These are phyloP conservation scores for Metschnikowia kofuensis DNA, from an alignment of 805 yeast species.

Conservation along the genomic window DNA sequence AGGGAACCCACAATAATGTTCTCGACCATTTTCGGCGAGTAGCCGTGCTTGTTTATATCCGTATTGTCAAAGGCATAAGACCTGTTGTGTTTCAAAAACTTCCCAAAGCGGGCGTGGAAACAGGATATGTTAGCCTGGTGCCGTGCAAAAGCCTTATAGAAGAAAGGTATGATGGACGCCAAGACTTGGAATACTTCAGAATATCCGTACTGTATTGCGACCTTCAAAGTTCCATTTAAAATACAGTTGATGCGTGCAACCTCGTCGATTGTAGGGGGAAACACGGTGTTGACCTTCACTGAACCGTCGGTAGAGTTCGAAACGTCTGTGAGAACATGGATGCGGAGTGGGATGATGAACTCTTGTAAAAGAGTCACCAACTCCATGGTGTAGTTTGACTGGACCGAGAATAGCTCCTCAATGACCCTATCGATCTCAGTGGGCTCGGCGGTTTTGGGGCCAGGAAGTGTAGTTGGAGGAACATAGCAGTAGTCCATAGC, in stretches of 20 bases:
- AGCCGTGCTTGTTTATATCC: slow-evolving; percentile 28
- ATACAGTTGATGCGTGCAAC: slow-evolving; percentile 86
- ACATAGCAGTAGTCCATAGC: slow-evolving; percentile 67
- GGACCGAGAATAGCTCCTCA: slow-evolving; percentile 65
- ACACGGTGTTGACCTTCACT: slow-evolving; percentile 66
- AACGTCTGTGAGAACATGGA: slow-evolving; percentile 51
- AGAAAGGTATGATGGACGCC: slow-evolving; percentile 81
- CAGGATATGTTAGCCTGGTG: slow-evolving; percentile 88
- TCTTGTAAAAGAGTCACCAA: slow-evolving; percentile 75
- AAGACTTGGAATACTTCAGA: slow-evolving; percentile 77
- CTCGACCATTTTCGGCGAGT: slow-evolving; percentile 32
- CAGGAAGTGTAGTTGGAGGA: slow-evolving; percentile 44
- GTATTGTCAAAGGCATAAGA: slow-evolving; percentile 28
- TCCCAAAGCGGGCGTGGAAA: slow-evolving; percentile 53
- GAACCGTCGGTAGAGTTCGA: slow-evolving; percentile 52
- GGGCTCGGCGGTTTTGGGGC: not conserved
- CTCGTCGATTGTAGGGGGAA: slow-evolving; percentile 96
- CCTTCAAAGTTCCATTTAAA: slow-evolving; percentile 67
- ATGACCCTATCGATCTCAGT: slow-evolving; percentile 27
- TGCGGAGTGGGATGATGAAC: slow-evolving; percentile 74
- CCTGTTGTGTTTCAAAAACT: slow-evolving; percentile 29
- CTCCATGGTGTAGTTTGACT: slow-evolving; percentile 68
- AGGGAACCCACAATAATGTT: slow-evolving; percentile 59
- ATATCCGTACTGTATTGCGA: slow-evolving; percentile 67
- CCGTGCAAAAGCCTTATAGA: slow-evolving; percentile 87